phyloP scores from a whole-genome alignment of 164 flowering plant genomes.

The Chloranthus sessilifolius region DNA sequence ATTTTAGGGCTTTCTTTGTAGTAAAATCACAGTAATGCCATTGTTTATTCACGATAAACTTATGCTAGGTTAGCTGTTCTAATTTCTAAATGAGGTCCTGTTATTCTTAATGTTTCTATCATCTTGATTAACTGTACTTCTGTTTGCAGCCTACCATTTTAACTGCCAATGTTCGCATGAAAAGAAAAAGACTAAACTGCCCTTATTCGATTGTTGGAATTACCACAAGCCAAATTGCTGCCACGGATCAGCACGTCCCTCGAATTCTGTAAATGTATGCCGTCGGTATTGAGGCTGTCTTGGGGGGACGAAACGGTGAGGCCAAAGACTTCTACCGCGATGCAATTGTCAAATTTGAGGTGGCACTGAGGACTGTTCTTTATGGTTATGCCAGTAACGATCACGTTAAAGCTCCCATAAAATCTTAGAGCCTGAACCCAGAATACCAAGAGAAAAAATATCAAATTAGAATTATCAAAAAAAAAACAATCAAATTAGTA shows the following conservation, averaged over 20 bases:
- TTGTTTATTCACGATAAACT: too few relatives aligned
- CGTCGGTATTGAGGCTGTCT: constrained; percentile 41
- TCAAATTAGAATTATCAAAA: too few relatives aligned
- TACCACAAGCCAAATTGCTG: constrained; percentile 37
- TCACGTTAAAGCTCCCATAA: constrained; percentile 33
- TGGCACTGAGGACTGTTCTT: constrained; percentile 38
- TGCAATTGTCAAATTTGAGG: constrained; percentile 39
- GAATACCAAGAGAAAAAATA: too few relatives aligned
- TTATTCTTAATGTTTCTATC: too few relatives aligned
- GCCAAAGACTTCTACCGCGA: constrained; percentile 20
- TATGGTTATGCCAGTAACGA: constrained; percentile 28
- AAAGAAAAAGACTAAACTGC: background rate
- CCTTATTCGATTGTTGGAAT: constrained; percentile 1
- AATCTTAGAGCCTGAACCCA: constrained; percentile 27
- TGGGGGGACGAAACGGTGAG: constrained; percentile 31
- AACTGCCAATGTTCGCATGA: too few relatives aligned
- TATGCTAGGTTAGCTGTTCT: too few relatives aligned
- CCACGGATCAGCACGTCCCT: constrained; percentile 24
- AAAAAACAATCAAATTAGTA: too few relatives aligned
- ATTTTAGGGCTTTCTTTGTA: background rate
- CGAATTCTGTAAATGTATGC: constrained; percentile 44
- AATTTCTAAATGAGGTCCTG: too few relatives aligned
- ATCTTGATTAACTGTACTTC: too few relatives aligned
- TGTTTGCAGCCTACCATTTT: too few relatives aligned
- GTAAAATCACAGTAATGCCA: constrained; percentile 1